Evolutionary conservation across 768 basidiomycete genomes (phyloP).

Genomic region (Hericium coralloides): DNA sequence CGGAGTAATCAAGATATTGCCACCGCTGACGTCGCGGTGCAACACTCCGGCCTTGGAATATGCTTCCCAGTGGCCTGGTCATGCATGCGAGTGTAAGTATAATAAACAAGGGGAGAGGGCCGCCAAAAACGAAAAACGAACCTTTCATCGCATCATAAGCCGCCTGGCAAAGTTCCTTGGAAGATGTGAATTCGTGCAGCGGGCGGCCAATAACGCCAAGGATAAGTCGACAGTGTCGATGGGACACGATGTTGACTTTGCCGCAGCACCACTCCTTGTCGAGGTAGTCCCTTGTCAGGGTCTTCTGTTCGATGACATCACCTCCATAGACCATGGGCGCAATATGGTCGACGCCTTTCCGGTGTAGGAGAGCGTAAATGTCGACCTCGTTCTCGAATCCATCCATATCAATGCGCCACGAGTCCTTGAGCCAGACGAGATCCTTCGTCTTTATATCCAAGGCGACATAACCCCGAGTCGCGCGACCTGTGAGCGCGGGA

Average conservation of each 20-base stretch:
- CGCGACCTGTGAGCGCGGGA: neutral
- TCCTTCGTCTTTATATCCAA: neutral
- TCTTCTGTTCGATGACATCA: neutral
- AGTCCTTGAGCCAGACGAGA: neutral
- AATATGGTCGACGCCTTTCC: neutral
- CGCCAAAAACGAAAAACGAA: too few species aligned
- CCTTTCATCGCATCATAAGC: too few species aligned
- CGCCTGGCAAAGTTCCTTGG: too few species aligned
- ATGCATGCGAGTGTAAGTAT: too few species aligned
- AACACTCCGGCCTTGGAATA: too few species aligned
- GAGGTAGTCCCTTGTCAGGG: neutral
- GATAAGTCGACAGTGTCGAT: neutral
- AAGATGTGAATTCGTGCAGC: too few species aligned
- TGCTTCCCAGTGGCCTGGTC: too few species aligned
- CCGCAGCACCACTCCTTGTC: neutral
- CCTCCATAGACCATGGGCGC: neutral
- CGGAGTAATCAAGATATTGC: too few species aligned
- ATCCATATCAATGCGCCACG: neutral
- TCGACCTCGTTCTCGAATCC: neutral
- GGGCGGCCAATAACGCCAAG: neutral
- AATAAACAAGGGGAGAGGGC: too few species aligned
- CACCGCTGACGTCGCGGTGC: too few species aligned
- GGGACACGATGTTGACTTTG: neutral
- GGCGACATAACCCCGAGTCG: neutral
- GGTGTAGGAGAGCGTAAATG: neutral